Evolutionary conservation across 2,329 filamentous ascomycete species (phyloP), one percentile per base, ranked within the genome.

Genomic region (Dactylellina drechsleri): DNA sequence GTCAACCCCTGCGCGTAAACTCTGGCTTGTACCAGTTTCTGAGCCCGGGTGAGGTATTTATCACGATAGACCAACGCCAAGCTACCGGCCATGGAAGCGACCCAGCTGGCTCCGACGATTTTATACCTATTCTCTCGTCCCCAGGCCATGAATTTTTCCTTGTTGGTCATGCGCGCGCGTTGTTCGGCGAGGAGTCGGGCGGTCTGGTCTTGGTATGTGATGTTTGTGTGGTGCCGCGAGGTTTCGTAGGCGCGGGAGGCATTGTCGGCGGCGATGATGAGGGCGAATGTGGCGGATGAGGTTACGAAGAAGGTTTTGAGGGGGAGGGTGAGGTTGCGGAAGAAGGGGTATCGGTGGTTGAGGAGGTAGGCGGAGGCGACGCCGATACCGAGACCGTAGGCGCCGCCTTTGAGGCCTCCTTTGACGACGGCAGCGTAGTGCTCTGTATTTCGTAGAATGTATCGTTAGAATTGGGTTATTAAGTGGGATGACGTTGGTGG

Each of bases 21-120:
- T 87, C 93, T 90, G 23, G 93, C 93, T 86, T 97, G 93, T 15
- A 97, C 93, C 20, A 97, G 84, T 86, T 97, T 97, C 85, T 97
- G 93, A 75, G 87, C 84, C 1, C 88, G 89, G 58, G 86, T 88
- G 54, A 96, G 85, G 81, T 90, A 91, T 77, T 87, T 89, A 81
- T 92, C 92, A 77, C 92, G 88, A 80, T 90, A 88, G 77, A 97
- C 92, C 31, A 96, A 82, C 66, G 85, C 88, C 78, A 95, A 87
- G 3, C 92, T 90, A 49, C 90, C 83, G 72, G 86, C 88, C 89
- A 97, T 94, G 79, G 89, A 89, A 45, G 90, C 91, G 13, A 94
- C 83, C 93, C 93, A 97, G 20, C 89, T 90, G 58, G 85, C 86
- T 79, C 92, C 90, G 79, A 97, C 91, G 81, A 97, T 92, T 79